These are phyloP conservation scores for Aspergillus neoniger DNA, from an alignment of 2,329 filamentous ascomycete genomes.

Conservation along the genomic window DNA sequence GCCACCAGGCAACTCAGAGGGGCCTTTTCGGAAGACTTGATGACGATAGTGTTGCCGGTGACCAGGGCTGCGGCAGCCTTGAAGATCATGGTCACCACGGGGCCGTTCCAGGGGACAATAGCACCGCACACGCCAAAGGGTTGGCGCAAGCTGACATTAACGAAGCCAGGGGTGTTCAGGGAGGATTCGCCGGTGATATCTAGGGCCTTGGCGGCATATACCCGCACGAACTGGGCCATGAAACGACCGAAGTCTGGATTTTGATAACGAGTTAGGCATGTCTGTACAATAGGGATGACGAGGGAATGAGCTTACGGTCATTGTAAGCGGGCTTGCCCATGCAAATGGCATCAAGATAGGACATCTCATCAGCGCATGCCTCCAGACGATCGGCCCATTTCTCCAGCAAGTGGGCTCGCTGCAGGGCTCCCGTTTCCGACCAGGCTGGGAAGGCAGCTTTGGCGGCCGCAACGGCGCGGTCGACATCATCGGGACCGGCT, in stretches of 20 bases:
- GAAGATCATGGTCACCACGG: conserved; percentile 21
- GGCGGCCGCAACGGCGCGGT: conserved; percentile 34
- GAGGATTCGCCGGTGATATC: neutral
- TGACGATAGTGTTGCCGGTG: conserved; percentile 10
- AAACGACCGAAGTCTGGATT: conserved; percentile 47
- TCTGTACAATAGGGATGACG: neutral
- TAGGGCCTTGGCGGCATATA: neutral
- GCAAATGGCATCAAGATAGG: neutral
- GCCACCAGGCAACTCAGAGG: neutral
- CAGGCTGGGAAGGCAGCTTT: conserved; percentile 29
- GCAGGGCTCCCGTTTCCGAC: conserved; percentile 22
- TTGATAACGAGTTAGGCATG: conserved; percentile 49
- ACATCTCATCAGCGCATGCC: conserved; percentile 55
- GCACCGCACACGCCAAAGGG: conserved; percentile 43
- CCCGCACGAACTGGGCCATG: neutral
- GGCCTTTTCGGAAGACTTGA: conserved; percentile 11
- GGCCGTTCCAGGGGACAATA: conserved; percentile 61
- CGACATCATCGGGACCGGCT: conserved; percentile 35
- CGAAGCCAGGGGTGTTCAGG: conserved; percentile 18
- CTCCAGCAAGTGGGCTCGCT: conserved; percentile 23
- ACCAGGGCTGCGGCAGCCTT: neutral
- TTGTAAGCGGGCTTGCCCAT: neutral
- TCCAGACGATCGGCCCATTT: conserved; percentile 29
- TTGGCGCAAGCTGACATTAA: conserved; percentile 31
- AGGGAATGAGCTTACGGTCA: neutral